Percentiles rank a stretch among this genome's conserved stretches.
These are phyloP conservation scores for Lycium ferocissimum DNA, from an alignment of 257 asterid genomes.

Conservation along the genomic window DNA sequence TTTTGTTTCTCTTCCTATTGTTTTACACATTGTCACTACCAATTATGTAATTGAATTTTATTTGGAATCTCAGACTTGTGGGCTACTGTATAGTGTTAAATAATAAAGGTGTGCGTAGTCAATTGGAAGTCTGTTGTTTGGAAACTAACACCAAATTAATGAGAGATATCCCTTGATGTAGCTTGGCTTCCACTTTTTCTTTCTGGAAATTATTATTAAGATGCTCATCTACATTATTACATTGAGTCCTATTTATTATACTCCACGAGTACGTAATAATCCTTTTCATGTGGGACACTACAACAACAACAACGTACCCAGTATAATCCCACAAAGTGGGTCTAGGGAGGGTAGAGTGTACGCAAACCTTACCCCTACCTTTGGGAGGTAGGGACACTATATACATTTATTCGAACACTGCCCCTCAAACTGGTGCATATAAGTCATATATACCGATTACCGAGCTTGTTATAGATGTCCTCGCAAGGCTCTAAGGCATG, in stretches of 20 bases:
- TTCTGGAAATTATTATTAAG: background rate
- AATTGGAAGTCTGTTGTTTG: background rate
- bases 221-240: background rate
- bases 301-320: too few species aligned
- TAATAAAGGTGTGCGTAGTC: background rate
- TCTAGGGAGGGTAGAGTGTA: too few species aligned
- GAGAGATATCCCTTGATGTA: background rate
- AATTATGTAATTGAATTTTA: background rate
- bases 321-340: too few species aligned
- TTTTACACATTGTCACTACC: background rate
- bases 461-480: background rate
- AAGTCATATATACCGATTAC: background rate
- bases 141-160: slow-evolving; percentile 1
- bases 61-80: background rate
- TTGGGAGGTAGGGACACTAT: background rate
- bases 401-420: background rate
- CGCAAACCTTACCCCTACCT: too few species aligned
- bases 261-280: background rate
- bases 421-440: background rate
- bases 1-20: slow-evolving; percentile 5
- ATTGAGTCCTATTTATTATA: background rate
- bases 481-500: too few species aligned
- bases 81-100: slow-evolving; percentile 17
- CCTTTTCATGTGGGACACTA: background rate
- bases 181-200: slow-evolving; percentile 2